These are phyloP conservation scores for Plasmodium knowlesi DNA, from an alignment of 169 alveolate genomes.

Conservation along the genomic window DNA sequence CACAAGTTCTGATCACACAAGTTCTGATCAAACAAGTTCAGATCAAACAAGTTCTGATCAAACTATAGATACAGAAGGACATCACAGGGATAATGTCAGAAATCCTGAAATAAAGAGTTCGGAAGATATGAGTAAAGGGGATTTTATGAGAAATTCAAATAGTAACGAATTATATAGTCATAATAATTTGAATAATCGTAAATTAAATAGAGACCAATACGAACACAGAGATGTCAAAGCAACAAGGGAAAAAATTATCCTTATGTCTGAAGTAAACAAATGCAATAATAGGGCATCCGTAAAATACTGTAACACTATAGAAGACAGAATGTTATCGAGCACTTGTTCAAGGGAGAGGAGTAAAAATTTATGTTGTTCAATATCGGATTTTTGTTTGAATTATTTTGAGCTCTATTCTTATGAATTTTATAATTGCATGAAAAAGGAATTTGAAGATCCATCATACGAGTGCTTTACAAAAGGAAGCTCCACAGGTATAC, in stretches of 20 bases:
- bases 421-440: not conserved
- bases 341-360: slow-evolving; percentile 12
- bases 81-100: not conserved
- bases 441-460: slow-evolving; percentile 5
- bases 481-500: not conserved
- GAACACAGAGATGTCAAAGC: slow-evolving; percentile 8
- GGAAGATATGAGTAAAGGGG: not conserved
- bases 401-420: not conserved
- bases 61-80: not conserved
- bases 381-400: slow-evolving; percentile 34
- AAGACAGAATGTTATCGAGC: not conserved
- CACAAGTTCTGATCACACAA: too few relatives aligned
- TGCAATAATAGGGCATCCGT: not conserved
- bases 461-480: not conserved
- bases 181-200: not conserved
- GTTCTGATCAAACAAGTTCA: too few relatives aligned
- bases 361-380: slow-evolving; percentile 24
- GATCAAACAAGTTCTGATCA: not conserved
- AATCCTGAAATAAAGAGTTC: not conserved
- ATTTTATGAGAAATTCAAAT: not conserved
- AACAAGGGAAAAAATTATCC: slow-evolving; percentile 17
- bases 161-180: not conserved
- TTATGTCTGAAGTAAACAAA: not conserved
- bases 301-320: slow-evolving; percentile 1
- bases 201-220: slow-evolving; percentile 3